These are phyloP conservation scores for Sanghuangporus weigelae DNA, from an alignment of 1,284 basidiomycete genomes.

Conservation along the genomic window DNA sequence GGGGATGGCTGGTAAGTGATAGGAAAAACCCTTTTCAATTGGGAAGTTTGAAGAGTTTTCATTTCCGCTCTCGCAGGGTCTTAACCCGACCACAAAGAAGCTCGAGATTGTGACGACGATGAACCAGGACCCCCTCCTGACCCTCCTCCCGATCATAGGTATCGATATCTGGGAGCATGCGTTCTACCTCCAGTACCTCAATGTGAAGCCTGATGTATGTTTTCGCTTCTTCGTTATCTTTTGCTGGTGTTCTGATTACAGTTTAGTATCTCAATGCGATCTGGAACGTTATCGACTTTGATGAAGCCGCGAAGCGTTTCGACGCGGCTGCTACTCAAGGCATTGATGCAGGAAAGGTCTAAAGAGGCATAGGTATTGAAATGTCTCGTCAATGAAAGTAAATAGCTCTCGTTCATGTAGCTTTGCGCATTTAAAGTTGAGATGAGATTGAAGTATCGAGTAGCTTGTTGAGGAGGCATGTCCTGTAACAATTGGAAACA, in stretches of 20 bases:
- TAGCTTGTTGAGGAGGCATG: neutral
- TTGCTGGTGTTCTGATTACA: neutral
- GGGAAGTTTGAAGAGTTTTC: neutral
- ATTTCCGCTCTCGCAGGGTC: slow-evolving; percentile 41
- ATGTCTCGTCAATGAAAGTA: neutral
- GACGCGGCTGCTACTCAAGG: slow-evolving; percentile 38
- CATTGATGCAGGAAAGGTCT: slow-evolving; percentile 11
- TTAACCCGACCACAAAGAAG: slow-evolving; percentile 54
- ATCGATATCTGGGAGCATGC: slow-evolving; percentile 88
- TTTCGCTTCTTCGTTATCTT: neutral
- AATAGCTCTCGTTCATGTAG: too few relatives aligned
- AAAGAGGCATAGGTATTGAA: neutral
- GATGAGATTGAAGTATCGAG: neutral
- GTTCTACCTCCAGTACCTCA: slow-evolving; percentile 76
- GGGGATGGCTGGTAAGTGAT: slow-evolving; percentile 82
- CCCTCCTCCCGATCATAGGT: slow-evolving; percentile 75
- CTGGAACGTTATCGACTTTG: slow-evolving; percentile 80
- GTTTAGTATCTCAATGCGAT: slow-evolving; percentile 70
- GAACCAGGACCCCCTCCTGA: slow-evolving; percentile 87
- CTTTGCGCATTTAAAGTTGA: neutral
- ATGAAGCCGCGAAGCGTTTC: slow-evolving; percentile 73
- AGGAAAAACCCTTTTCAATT: neutral
- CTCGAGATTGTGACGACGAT: slow-evolving; percentile 76
- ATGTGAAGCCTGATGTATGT: slow-evolving; percentile 65
- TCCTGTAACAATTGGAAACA: neutral